Evolutionary conservation across 352 stramenopile species (phyloP), one percentile per base, ranked within the genome.

Genomic region (Blastocystis sp.): DNA sequence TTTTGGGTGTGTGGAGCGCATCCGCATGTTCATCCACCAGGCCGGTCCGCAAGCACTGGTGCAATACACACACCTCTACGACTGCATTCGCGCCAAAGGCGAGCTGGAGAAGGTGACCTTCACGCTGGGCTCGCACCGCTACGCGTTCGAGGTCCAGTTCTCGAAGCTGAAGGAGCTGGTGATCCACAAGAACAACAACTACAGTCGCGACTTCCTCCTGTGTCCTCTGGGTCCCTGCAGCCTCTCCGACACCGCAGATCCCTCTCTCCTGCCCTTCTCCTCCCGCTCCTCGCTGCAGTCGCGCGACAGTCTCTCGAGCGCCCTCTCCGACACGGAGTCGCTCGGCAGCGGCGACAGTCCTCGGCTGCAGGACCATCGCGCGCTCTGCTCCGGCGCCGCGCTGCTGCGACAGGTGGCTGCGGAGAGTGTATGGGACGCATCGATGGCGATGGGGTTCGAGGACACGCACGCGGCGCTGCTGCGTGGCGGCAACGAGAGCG

Each of bases 141-240:
- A 76, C 32, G 16, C 64, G 11, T 76, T 76, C 32, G 64, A 76
- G 24, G 64, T 76, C 14, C 64, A 76, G 64, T 76, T 57, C 40
- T 51, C 27, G 27, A 76, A 76, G 64, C 46, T 76, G 32, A 29
- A 34, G 27, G 64, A 76, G 46, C 64, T 76, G 14, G 36, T 53
- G 36, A 76, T 76, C 32, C 64, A 57, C 46, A 76, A 76, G 64
- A 54, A 38, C 64, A 76, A 54, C 64, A 76, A 76, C 64, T 76
- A 76, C 46, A 76, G 64, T 56, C 64, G 64, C 32, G 64, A 76
- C 32, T 76, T 76, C 40, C 6, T 14, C 11, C 44, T 76, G 36
- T 54, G 16, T 32, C 64, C 64, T 11, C 18, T 69, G 57, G 29
- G 44, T 14, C 9, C 57, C 44, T 53, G 9, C 9, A 8, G 9